Evolutionary conservation across 768 basidiomycete genomes (phyloP).

Genomic region (Tricholomella constricta): DNA sequence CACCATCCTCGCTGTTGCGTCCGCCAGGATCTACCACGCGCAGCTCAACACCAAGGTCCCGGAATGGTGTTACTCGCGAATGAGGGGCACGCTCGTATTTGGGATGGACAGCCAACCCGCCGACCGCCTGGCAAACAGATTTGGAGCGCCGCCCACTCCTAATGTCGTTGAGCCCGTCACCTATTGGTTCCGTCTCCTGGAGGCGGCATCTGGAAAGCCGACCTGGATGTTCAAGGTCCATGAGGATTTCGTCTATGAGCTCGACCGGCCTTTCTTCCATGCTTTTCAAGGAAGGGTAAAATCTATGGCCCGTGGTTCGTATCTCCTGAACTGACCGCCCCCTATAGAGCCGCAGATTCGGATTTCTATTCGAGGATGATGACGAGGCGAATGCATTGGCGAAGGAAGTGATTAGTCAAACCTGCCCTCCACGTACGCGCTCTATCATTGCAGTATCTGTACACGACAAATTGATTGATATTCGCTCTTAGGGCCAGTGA

Average conservation of each 20-base stretch:
- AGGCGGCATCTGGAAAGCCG: slow-evolving; percentile 55
- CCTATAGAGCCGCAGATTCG: slow-evolving; percentile 56
- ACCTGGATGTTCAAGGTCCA: slow-evolving; percentile 73
- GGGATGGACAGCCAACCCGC: slow-evolving; percentile 41
- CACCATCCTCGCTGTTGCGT: slow-evolving; percentile 53
- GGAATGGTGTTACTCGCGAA: slow-evolving; percentile 62
- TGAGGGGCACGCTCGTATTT: slow-evolving; percentile 63
- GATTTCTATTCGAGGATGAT: slow-evolving; percentile 53
- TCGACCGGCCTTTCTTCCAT: slow-evolving; percentile 92
- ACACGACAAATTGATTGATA: slow-evolving; percentile 4
- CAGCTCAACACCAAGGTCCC: slow-evolving; percentile 46
- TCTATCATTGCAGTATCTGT: slow-evolving; percentile 8
- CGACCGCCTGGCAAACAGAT: slow-evolving; percentile 24
- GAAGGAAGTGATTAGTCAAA: slow-evolving; percentile 36
- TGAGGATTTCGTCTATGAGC: slow-evolving; percentile 64
- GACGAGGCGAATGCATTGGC: slow-evolving; percentile 45
- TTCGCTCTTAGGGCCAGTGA: slow-evolving; percentile 19
- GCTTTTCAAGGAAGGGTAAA: slow-evolving; percentile 83
- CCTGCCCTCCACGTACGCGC: slow-evolving; percentile 27
- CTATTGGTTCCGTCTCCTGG: slow-evolving; percentile 69
- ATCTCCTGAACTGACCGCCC: slow-evolving; percentile 48
- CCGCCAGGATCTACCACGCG: slow-evolving; percentile 64
- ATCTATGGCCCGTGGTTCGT: slow-evolving; percentile 12
- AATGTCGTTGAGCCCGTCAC: slow-evolving; percentile 25
- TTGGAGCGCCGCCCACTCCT: slow-evolving; percentile 6